A percentile compares a stretch with the other conserved stretches of the same genome.
Conservation (phyloP, 345 rosid species). For the Acer yangbiense region DNA sequence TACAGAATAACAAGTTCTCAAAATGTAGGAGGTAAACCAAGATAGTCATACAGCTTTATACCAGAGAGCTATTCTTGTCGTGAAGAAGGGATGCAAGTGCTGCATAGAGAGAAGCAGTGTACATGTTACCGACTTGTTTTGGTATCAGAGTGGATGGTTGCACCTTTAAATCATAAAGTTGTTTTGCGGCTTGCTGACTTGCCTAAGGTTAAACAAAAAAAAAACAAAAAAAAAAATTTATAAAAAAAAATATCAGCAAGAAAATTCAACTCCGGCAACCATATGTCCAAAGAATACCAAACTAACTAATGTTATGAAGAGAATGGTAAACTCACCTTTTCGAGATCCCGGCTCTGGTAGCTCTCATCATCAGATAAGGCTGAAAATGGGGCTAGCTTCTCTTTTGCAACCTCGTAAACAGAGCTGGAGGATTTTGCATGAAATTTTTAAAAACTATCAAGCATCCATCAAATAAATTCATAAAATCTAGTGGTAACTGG, state of each 20-base stretch:
- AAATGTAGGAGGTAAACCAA: background rate
- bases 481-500: background rate
- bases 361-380: conserved; percentile 76
- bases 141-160: conserved; percentile 88
- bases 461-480: background rate
- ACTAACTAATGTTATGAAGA: background rate
- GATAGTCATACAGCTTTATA: background rate
- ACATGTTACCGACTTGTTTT: conserved; percentile 98
- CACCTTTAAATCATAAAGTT: conserved; percentile 80
- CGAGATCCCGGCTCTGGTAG: conserved; percentile 96
- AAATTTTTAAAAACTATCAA: background rate
- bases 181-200: conserved; percentile 84
- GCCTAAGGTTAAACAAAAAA: background rate
- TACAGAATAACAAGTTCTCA: background rate
- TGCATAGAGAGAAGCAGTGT: conserved; percentile 95
- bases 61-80: conserved; percentile 45
- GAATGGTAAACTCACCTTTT: conserved; percentile 48
- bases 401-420: conserved; percentile 70
- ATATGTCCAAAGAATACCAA: background rate
- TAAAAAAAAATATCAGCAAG: background rate
- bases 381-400: conserved; percentile 80
- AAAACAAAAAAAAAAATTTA: too few species aligned
- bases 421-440: conserved; percentile 42
- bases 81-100: conserved; percentile 94
- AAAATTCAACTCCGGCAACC: background rate